phyloP scores from a whole-genome alignment of 1,284 basidiomycete species.

The Xerocomus cyaneibrunnescens region DNA sequence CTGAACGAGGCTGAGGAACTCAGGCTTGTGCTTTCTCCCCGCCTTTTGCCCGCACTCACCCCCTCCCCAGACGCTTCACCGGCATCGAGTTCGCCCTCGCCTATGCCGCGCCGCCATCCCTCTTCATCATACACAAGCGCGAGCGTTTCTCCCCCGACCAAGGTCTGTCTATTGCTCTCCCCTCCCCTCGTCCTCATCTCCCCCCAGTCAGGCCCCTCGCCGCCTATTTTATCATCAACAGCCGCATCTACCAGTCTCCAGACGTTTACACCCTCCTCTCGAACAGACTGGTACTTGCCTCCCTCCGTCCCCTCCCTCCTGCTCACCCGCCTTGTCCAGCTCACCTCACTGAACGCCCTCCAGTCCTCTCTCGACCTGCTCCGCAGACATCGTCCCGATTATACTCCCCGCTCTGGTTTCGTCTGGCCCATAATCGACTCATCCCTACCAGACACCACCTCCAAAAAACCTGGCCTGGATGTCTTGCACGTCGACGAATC shows the following conservation, averaged over 20 bases:
- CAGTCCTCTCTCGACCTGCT: constrained; percentile 72
- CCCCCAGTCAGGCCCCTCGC: constrained; percentile 65
- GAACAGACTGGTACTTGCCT: constrained; percentile 62
- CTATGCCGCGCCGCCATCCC: constrained; percentile 69
- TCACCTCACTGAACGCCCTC: constrained; percentile 68
- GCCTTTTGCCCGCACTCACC: constrained; percentile 6
- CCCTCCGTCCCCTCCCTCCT: neutral
- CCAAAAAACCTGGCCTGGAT: constrained; percentile 44
- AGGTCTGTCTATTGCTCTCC: constrained; percentile 46
- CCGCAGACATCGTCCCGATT: constrained; percentile 68
- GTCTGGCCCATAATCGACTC: constrained; percentile 74
- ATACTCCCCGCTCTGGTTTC: constrained; percentile 76
- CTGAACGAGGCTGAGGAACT: constrained; percentile 78
- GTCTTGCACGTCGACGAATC: constrained; percentile 26
- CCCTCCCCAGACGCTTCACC: constrained; percentile 62
- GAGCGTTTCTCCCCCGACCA: constrained; percentile 77
- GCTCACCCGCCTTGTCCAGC: constrained; percentile 39
- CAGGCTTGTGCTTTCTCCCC: too few species aligned
- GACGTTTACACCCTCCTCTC: constrained; percentile 80
- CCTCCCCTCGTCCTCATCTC: neutral
- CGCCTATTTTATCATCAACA: constrained; percentile 83
- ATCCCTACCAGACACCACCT: constrained; percentile 41
- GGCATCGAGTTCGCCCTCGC: constrained; percentile 83
- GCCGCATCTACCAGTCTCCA: constrained; percentile 83
- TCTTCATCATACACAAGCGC: constrained; percentile 86